These are phyloP conservation scores for Thelonectria discophora DNA, from an alignment of 2,329 filamentous ascomycete genomes.

Conservation along the genomic window DNA sequence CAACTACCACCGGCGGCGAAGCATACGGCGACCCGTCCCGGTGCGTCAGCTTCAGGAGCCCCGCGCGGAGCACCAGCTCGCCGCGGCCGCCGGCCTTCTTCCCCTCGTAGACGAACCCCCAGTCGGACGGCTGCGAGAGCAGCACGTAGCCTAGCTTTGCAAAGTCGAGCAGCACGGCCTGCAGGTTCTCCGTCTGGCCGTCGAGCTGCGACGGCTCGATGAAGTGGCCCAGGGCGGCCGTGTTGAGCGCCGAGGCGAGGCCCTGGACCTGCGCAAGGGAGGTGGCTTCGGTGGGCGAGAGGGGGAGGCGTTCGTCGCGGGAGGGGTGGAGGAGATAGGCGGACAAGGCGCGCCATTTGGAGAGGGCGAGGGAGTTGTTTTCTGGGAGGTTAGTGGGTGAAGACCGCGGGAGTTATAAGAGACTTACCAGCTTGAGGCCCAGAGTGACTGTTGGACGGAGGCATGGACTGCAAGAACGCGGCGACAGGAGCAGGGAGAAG, in stretches of 20 bases:
- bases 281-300: background rate
- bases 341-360: slow-evolving; percentile 13
- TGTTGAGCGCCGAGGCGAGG: background rate
- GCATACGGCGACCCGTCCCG: background rate
- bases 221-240: background rate
- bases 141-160: slow-evolving; percentile 8
- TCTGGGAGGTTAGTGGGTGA: background rate
- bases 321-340: slow-evolving; percentile 7
- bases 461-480: slow-evolving; percentile 43
- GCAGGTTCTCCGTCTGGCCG: slow-evolving; percentile 2
- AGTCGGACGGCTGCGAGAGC: slow-evolving; percentile 13
- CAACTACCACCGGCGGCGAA: background rate
- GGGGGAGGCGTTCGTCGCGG: slow-evolving; percentile 1
- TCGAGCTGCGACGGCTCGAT: background rate
- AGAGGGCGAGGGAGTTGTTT: background rate
- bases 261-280: background rate
- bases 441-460: slow-evolving; percentile 34
- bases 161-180: slow-evolving; percentile 2
- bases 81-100: background rate
- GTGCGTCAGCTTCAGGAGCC: background rate
- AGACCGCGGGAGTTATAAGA: no score
- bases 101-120: slow-evolving; percentile 1
- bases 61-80: background rate
- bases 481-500: slow-evolving; percentile 49
- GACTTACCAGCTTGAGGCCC: background rate